A percentile compares a stretch with the other conserved stretches of the same genome.
phyloP scores from a whole-genome alignment of 2,329 filamentous ascomycete species.

The Xylariales sp. region DNA sequence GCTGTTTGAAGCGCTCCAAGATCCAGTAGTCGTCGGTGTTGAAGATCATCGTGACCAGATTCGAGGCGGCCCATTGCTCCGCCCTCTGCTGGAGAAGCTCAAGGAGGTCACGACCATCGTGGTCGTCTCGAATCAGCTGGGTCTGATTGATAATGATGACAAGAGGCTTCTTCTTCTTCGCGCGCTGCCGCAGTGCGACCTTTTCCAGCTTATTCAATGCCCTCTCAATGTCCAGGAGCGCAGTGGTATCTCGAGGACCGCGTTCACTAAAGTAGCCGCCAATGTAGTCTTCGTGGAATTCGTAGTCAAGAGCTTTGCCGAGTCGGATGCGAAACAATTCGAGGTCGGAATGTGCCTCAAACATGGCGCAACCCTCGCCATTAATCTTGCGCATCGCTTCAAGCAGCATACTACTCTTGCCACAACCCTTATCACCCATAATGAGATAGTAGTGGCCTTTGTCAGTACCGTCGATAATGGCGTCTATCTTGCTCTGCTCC shows the following conservation, averaged over 20 bases:
- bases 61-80: constrained; percentile 94
- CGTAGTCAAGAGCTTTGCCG: constrained; percentile 93
- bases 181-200: constrained; percentile 80
- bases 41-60: constrained; percentile 90
- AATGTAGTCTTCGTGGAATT: constrained; percentile 98
- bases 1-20: constrained; percentile 91
- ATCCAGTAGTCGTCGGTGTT: constrained; percentile 99
- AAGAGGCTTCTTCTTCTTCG: constrained; percentile 73
- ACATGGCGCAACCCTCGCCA: constrained; percentile 91
- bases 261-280: constrained; percentile 95
- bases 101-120: constrained; percentile 91
- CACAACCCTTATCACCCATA: constrained; percentile 94
- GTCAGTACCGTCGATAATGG: constrained; percentile 79
- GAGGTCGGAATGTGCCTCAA: constrained; percentile 93
- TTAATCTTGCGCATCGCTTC: constrained; percentile 95
- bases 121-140: constrained; percentile 90
- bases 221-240: constrained; percentile 92
- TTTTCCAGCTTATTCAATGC: constrained; percentile 99
- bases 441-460: constrained; percentile 90
- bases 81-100: constrained; percentile 95
- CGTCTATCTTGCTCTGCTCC: constrained; percentile 84
- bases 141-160: constrained; percentile 96
- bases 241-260: constrained; percentile 90
- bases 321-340: constrained; percentile 95
- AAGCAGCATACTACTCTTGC: constrained; percentile 95